A percentile compares a stretch with the other conserved stretches of the same genome.
These are phyloP conservation scores for Fragaria iinumae DNA, from an alignment of 306 rosid genomes.

Conservation along the genomic window DNA sequence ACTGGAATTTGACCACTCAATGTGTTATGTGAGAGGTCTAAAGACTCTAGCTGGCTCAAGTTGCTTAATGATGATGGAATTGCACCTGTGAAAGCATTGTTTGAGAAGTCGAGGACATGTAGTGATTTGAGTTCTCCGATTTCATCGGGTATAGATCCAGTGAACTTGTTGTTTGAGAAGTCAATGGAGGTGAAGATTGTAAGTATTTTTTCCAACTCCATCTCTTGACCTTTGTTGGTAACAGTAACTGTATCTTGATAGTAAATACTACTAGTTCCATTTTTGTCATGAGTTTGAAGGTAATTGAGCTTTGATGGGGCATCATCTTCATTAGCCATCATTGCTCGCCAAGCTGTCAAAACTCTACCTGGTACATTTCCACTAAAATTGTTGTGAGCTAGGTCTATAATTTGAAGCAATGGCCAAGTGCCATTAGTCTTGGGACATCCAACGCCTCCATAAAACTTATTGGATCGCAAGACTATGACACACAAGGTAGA, in stretches of 20 bases:
- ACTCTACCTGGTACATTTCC: neutral
- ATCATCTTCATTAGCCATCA: neutral
- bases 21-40: slow-evolving; percentile 33
- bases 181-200: slow-evolving; percentile 37
- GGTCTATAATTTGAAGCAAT: slow-evolving; percentile 6
- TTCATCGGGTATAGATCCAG: slow-evolving; percentile 23
- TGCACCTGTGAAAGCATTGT: slow-evolving; percentile 16
- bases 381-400: slow-evolving; percentile 13
- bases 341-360: slow-evolving; percentile 11
- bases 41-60: slow-evolving; percentile 28
- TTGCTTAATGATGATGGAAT: slow-evolving; percentile 29
- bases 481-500: slow-evolving; percentile 37
- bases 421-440: slow-evolving; percentile 23
- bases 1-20: slow-evolving; percentile 24
- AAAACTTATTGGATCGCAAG: slow-evolving; percentile 36
- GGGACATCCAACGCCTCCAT: slow-evolving; percentile 36
- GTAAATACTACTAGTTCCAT: neutral
- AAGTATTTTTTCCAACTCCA: slow-evolving; percentile 24
- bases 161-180: slow-evolving; percentile 23
- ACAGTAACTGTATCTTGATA: slow-evolving; percentile 28
- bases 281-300: slow-evolving; percentile 9
- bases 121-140: slow-evolving; percentile 18
- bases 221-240: slow-evolving; percentile 23
- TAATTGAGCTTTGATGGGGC: slow-evolving; percentile 1
- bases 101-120: slow-evolving; percentile 31